phyloP scores from a whole-genome alignment of 768 basidiomycete species.

The Leucosporidium creatinivorum region DNA sequence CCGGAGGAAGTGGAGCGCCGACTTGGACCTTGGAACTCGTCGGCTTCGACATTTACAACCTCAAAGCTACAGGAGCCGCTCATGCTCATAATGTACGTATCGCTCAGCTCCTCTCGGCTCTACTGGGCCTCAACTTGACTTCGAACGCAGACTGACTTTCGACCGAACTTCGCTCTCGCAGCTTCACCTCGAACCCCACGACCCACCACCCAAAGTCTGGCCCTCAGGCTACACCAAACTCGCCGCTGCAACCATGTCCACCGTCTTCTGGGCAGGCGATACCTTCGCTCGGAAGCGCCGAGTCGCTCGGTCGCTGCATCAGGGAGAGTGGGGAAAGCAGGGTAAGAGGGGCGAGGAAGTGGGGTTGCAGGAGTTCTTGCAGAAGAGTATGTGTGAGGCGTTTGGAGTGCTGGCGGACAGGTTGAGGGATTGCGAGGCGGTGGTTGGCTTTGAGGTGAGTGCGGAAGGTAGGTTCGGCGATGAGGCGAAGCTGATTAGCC shows the following conservation, averaged over 20 bases:
- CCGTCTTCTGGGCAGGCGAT: constrained; percentile 88
- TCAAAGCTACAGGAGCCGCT: constrained; percentile 78
- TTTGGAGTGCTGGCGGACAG: constrained; percentile 60
- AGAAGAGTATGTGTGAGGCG: constrained; percentile 70
- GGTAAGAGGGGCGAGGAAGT: constrained; percentile 49
- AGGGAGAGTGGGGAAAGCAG: constrained; percentile 38
- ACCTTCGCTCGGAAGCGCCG: constrained; percentile 70
- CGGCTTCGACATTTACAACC: constrained; percentile 65
- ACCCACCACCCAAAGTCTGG: constrained; percentile 36
- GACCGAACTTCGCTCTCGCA: too few relatives aligned
- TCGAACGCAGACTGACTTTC: too few relatives aligned
- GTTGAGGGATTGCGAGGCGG: constrained; percentile 65
- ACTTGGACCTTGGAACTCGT: constrained; percentile 76
- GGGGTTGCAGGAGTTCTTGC: constrained; percentile 72
- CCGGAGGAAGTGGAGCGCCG: constrained; percentile 91
- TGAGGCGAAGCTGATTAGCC: background rate
- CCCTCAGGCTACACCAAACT: constrained; percentile 61
- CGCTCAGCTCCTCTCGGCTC: too few relatives aligned
- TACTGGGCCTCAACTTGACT: too few relatives aligned
- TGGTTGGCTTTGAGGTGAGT: constrained; percentile 80
- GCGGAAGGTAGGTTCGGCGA: background rate
- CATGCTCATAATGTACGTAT: constrained; percentile 57
- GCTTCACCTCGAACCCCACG: constrained; percentile 49
- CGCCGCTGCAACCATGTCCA: constrained; percentile 87
- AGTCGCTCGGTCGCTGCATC: constrained; percentile 34